Conservation (phyloP, 78 protist species). For the Dictyostelium capitatum region DNA sequence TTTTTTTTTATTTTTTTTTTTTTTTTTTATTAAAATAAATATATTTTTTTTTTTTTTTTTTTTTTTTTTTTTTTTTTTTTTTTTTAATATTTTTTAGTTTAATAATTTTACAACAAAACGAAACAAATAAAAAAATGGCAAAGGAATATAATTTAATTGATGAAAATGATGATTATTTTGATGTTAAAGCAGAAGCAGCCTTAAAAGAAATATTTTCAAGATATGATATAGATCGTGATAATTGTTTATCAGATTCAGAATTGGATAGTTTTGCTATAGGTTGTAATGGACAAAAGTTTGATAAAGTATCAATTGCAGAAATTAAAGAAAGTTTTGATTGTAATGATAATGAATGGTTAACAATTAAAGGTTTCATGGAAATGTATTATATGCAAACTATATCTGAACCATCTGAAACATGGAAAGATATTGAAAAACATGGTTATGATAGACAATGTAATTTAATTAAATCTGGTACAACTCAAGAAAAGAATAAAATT, state of each 20-base stretch:
- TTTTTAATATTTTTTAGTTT: neutral
- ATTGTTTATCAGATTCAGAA: conserved; percentile 14
- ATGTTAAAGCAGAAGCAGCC: conserved; percentile 27
- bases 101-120: neutral
- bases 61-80: too few relatives aligned
- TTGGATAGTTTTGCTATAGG: conserved; percentile 52
- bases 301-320: neutral
- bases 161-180: conserved; percentile 47
- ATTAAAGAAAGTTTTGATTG: conserved; percentile 33
- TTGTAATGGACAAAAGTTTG: conserved; percentile 69
- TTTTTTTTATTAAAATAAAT: too few relatives aligned
- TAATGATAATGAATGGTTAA: conserved; percentile 18
- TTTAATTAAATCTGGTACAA: neutral
- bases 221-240: conserved; percentile 40
- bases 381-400: conserved; percentile 68
- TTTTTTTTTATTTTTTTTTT: too few relatives aligned
- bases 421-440: conserved; percentile 61
- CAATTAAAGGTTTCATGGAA: conserved; percentile 56
- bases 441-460: conserved; percentile 35
- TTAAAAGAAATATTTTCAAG: conserved; percentile 62
- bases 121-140: neutral
- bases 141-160: conserved; percentile 27
- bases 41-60: too few relatives aligned
- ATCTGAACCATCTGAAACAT: conserved; percentile 61
- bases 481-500: neutral